Evolutionary conservation across 1,139 yeast species (phyloP), one percentile per base, ranked within the genome.

Genomic region (Pneumocystis jirovecii): DNA sequence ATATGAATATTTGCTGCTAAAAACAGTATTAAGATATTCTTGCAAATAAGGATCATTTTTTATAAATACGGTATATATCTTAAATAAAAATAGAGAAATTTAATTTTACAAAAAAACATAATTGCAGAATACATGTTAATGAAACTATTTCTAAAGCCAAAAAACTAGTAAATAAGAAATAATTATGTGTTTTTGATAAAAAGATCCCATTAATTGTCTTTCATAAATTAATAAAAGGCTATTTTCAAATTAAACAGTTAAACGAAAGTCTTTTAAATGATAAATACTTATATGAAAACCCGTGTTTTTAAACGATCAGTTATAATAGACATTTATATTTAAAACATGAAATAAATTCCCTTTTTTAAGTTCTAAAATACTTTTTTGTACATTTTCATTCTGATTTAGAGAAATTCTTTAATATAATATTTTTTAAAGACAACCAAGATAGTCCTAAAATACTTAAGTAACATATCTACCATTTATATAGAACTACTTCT

Each of bases 401-500:
- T 40, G 15, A 15, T 40, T 50, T 50, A 12, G 10, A 25, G 1
- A 19, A 50, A 50, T 25, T 25, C 12, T 31, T 25, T 6, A 25
- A 50, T 45, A 45, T 45, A 45, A 21, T 19, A 21, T 7, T 45
- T 50, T 50, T 50, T 25, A 50, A 25, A 50, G 57, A 10, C 57
- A 50, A 25, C 57, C 57, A 21, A 50, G 57, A 50, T 50, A 50
- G 21, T 50, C 57, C 57, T 50, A 45, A 2, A 50, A 25, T 3
- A 50, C 5, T 12, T 44, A 19, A 44, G 7, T 10, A n/a, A 45
- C 3, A 7, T 6, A 12, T 25, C 12, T 25, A 15, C 6, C 6
- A 50, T 50, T 50, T 25, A 25, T 25, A 66, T 97, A 97, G 76
- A 91, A 81, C 75, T 89, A 93, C 98, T 78, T 93, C 98, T 76